Evolutionary conservation across 2,329 filamentous ascomycete species (phyloP).

Genomic region (Nemania sp.): DNA sequence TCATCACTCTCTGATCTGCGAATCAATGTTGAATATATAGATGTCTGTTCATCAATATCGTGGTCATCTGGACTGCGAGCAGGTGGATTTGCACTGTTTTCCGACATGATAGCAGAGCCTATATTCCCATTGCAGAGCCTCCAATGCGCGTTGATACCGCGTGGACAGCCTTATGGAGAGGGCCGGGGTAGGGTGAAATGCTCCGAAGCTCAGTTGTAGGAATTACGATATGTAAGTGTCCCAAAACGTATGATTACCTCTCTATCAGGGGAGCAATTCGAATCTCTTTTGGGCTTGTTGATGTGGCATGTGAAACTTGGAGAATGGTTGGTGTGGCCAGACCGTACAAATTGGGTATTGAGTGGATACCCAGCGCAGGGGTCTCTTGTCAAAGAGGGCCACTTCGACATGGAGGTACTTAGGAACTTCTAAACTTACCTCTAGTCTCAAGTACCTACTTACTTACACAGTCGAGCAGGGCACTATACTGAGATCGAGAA

Average conservation of each 20-base stretch:
- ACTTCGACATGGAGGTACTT: too few relatives aligned
- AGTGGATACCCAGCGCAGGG: too few relatives aligned
- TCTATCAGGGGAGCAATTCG: neutral
- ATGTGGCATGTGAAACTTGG: neutral
- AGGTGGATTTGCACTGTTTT: constrained; percentile 13
- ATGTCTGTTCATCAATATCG: constrained; percentile 16
- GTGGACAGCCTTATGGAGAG: neutral
- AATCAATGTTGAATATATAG: constrained; percentile 24
- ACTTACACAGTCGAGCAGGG: neutral
- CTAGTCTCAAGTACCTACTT: neutral
- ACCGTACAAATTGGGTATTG: neutral
- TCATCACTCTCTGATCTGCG: constrained; percentile 8
- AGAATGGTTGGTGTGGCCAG: neutral
- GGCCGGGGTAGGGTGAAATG: neutral
- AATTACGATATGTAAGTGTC: neutral
- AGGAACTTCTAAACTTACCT: too few relatives aligned
- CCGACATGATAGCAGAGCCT: constrained; percentile 30
- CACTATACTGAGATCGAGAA: constrained; percentile 3
- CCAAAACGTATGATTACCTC: neutral
- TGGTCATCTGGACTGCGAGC: constrained; percentile 20
- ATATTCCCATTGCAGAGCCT: constrained; percentile 22
- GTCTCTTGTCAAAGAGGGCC: too few relatives aligned
- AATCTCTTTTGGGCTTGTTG: neutral
- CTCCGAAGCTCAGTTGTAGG: neutral
- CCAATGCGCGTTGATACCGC: constrained; percentile 3